Conservation (phyloP, 768 basidiomycete species). For the Agaricus subrufescens region DNA sequence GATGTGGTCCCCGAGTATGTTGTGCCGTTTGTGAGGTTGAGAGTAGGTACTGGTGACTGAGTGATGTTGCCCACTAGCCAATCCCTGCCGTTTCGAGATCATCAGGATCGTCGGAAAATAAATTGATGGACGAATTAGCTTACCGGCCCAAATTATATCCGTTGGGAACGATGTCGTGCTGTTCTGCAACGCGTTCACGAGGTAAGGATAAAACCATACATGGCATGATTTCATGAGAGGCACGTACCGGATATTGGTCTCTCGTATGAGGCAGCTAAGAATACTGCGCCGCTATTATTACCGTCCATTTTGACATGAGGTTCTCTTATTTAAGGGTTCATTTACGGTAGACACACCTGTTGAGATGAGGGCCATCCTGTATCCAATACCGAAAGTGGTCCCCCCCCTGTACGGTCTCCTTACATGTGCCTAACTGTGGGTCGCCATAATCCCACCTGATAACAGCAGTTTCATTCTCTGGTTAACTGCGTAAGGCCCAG, state of each 20-base stretch:
- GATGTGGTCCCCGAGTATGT: constrained; percentile 63
- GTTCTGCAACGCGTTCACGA: constrained; percentile 25
- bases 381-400: constrained; percentile 88
- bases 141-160: constrained; percentile 82
- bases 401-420: constrained; percentile 82
- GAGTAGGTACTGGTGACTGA: constrained; percentile 38
- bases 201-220: constrained; percentile 1
- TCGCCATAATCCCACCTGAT: constrained; percentile 85
- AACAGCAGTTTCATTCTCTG: constrained; percentile 80
- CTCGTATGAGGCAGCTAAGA: constrained; percentile 76
- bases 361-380: constrained; percentile 60
- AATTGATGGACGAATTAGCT: constrained; percentile 10
- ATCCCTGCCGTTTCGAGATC: constrained; percentile 43
- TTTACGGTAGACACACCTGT: constrained; percentile 41
- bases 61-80: constrained; percentile 86
- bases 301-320: neutral
- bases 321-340: neutral
- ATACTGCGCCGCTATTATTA: constrained; percentile 56
- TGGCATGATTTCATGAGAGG: neutral
- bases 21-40: constrained; percentile 49
- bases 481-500: neutral
- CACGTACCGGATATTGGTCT: constrained; percentile 50
- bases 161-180: constrained; percentile 69
- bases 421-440: constrained; percentile 75
- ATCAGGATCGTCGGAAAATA: neutral